phyloP scores from a whole-genome alignment of 345 rosid genomes.

The Brassica nigra region DNA sequence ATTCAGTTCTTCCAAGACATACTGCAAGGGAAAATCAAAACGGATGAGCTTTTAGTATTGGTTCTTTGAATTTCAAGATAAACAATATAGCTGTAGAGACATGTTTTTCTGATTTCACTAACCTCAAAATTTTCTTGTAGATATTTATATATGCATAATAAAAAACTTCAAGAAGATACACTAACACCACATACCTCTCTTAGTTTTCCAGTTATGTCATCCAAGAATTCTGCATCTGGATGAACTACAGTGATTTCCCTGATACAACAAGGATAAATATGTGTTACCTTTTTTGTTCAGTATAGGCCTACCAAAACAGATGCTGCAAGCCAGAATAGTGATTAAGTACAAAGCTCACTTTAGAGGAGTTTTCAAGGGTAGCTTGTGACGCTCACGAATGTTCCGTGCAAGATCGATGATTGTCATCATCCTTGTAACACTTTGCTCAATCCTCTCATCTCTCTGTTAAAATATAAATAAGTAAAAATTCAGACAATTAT shows the following conservation, averaged over 20 bases:
- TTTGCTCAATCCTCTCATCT: slow-evolving; percentile 83
- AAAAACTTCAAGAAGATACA: neutral
- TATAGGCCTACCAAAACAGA: slow-evolving; percentile 1
- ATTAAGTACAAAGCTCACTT: slow-evolving; percentile 50
- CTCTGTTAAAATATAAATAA: slow-evolving; percentile 46
- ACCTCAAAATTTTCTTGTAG: neutral
- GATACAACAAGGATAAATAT: slow-evolving; percentile 28
- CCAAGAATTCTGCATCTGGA: slow-evolving; percentile 83
- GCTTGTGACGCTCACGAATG: slow-evolving; percentile 89
- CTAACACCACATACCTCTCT: slow-evolving; percentile 62
- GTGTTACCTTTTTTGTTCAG: neutral
- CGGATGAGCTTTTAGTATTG: neutral
- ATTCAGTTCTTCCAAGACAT: slow-evolving; percentile 92
- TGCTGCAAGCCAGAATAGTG: slow-evolving; percentile 5
- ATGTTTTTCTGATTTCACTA: slow-evolving; percentile 1
- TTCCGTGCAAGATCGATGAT: slow-evolving; percentile 95
- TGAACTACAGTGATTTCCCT: slow-evolving; percentile 95
- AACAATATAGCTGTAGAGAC: slow-evolving; percentile 1
- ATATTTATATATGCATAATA: neutral
- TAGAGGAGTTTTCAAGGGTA: slow-evolving; percentile 91
- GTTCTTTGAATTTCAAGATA: slow-evolving; percentile 4
- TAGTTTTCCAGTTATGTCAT: slow-evolving; percentile 90
- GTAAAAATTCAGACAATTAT: neutral
- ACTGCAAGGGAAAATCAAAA: slow-evolving; percentile 54
- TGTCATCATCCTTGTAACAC: slow-evolving; percentile 94